Conservation (phyloP, 2,329 filamentous ascomycete genomes). For the Neopestalotiopsis rosae region DNA sequence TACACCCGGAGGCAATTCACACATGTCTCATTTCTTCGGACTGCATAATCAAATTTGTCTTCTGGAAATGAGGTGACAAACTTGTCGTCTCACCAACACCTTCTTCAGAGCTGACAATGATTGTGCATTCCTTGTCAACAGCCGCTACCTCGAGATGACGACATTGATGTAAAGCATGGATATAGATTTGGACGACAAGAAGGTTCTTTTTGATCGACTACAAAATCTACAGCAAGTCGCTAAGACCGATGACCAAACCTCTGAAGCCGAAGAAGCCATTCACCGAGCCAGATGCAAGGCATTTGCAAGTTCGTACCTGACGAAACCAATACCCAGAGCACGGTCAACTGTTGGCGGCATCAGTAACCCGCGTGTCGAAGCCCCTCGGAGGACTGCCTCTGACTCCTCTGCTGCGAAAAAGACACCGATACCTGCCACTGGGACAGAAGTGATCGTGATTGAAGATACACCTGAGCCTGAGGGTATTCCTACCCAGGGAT, state of each 20-base stretch:
- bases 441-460: conserved; percentile 17
- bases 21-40: no score
- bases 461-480: conserved; percentile 16
- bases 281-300: conserved; percentile 36
- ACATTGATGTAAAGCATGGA: conserved; percentile 29
- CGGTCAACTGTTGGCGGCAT: conserved; percentile 19
- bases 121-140: neutral
- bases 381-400: conserved; percentile 20
- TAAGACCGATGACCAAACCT: conserved; percentile 37
- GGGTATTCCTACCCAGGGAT: conserved; percentile 27
- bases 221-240: conserved; percentile 32
- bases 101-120: no score
- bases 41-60: no score
- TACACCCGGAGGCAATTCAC: no score
- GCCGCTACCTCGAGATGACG: neutral
- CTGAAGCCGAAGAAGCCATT: conserved; percentile 39
- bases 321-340: neutral
- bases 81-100: no score
- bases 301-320: conserved; percentile 22
- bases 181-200: conserved; percentile 45
- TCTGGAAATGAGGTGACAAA: no score
- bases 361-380: conserved; percentile 22
- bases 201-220: conserved; percentile 51
- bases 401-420: conserved; percentile 18
- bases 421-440: neutral